Conservation (phyloP, 2,329 filamentous ascomycete genomes). For the Colletotrichum shisoi region DNA sequence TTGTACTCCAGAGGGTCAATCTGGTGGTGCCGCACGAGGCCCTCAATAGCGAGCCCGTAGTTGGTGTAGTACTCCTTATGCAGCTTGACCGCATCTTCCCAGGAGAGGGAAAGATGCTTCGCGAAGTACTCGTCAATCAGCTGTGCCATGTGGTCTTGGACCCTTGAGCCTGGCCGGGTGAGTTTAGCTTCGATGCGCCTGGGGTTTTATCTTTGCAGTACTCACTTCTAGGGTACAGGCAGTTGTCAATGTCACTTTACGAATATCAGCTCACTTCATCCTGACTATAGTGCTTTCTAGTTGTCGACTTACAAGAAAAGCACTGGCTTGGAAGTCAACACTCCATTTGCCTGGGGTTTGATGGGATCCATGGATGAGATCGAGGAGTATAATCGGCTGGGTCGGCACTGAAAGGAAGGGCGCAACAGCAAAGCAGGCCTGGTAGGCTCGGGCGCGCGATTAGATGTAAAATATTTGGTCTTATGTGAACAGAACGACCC, state of each 20-base stretch:
- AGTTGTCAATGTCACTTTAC: conserved; percentile 95
- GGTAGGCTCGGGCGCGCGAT: neutral
- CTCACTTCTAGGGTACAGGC: conserved; percentile 87
- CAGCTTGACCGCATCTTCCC: conserved; percentile 81
- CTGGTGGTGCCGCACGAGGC: conserved; percentile 89
- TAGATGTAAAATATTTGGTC: neutral
- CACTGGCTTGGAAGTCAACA: conserved; percentile 49
- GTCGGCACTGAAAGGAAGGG: neutral
- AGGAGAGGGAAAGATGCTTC: conserved; percentile 75
- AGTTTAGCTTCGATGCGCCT: conserved; percentile 14
- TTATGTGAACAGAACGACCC: conserved; percentile 17
- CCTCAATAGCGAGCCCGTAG: conserved; percentile 97
- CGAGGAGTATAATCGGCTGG: conserved; percentile 2
- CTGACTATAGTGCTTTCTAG: neutral
- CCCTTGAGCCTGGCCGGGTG: conserved; percentile 67
- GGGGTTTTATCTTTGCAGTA: conserved; percentile 8
- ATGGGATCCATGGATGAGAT: conserved; percentile 19
- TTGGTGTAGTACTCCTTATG: conserved; percentile 93
- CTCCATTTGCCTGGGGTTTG: conserved; percentile 47
- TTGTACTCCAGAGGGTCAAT: conserved; percentile 97
- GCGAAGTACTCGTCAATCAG: conserved; percentile 74
- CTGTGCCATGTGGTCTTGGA: conserved; percentile 87
- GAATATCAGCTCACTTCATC: neutral
- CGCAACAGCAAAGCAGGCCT: neutral
- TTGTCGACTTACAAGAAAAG: conserved; percentile 53